Percentiles rank a stretch among this genome's conserved stretches.
Evolutionary conservation across 2,329 filamentous ascomycete genomes (phyloP).

Genomic region (Niveomyces coronatus): DNA sequence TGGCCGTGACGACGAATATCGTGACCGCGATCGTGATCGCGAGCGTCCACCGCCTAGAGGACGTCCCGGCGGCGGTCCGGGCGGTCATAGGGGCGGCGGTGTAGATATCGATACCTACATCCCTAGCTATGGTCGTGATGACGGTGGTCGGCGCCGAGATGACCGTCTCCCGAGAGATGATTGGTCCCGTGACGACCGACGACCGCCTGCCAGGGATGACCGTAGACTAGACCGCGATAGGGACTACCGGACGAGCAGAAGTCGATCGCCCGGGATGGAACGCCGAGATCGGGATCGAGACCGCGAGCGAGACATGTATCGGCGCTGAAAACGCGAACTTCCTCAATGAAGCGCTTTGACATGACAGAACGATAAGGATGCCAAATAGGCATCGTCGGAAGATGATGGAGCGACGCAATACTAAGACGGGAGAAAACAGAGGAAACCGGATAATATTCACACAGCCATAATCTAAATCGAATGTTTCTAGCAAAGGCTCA

Average conservation of each 20-base stretch:
- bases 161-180: slow-evolving; percentile 17
- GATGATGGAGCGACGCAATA: too few species aligned
- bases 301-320: slow-evolving; percentile 16
- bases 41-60: slow-evolving; percentile 27
- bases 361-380: too few species aligned
- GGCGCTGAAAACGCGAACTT: slow-evolving; percentile 3
- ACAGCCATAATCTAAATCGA: too few species aligned
- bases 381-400: background rate
- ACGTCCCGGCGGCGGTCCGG: slow-evolving; percentile 20
- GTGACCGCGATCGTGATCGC: slow-evolving; percentile 30
- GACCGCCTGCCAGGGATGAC: slow-evolving; percentile 13
- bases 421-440: background rate
- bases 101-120: slow-evolving; percentile 41
- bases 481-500: too few species aligned
- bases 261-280: slow-evolving; percentile 7
- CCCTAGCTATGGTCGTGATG: slow-evolving; percentile 32
- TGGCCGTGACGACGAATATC: slow-evolving; percentile 30
- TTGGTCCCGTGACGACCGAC: slow-evolving; percentile 4
- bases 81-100: slow-evolving; percentile 19
- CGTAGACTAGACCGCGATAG: slow-evolving; percentile 20
- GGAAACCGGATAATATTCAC: too few species aligned
- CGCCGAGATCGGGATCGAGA: slow-evolving; percentile 17
- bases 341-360: too few species aligned
- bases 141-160: slow-evolving; percentile 19
- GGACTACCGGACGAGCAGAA: slow-evolving; percentile 22